A percentile compares a stretch with the other conserved stretches of the same genome.
These are phyloP conservation scores for Hyphochytrium catenoides DNA, from an alignment of 352 stramenopile species.

Conservation along the genomic window DNA sequence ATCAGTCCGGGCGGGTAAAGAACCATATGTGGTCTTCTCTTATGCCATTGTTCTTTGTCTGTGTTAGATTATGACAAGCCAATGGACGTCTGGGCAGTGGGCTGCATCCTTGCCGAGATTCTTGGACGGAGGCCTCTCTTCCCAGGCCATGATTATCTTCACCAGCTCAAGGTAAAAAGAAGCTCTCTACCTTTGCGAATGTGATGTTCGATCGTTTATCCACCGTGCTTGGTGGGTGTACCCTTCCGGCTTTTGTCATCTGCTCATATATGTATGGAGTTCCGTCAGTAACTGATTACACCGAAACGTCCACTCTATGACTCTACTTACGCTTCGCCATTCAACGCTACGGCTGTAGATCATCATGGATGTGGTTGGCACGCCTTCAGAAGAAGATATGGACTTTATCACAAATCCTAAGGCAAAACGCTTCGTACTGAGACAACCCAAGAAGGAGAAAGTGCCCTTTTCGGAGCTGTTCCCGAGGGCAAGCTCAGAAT, in stretches of 20 bases:
- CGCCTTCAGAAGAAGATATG: slow-evolving; percentile 36
- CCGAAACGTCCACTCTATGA: no score
- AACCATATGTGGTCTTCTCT: no score
- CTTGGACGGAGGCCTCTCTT: slow-evolving; percentile 51
- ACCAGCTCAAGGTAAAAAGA: slow-evolving; percentile 66
- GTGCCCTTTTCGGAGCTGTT: slow-evolving; percentile 57
- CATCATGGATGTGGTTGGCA: slow-evolving; percentile 65
- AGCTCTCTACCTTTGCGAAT: no score
- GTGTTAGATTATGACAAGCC: slow-evolving; percentile 67
- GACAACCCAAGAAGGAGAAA: slow-evolving; percentile 56
- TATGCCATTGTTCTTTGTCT: no score
- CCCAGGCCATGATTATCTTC: slow-evolving; percentile 53
- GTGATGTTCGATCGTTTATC: no score
- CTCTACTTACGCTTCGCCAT: no score
- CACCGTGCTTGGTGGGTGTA: no score
- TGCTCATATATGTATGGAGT: no score
- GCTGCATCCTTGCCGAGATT: slow-evolving; percentile 62
- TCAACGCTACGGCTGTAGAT: no score
- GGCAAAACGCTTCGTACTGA: slow-evolving; percentile 59
- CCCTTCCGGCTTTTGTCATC: no score
- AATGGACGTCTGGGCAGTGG: slow-evolving; percentile 62
- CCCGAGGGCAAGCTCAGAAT: slow-evolving; percentile 39
- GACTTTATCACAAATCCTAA: slow-evolving; percentile 70
- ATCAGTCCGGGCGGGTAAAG: no score
- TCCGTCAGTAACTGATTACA: no score